Evolutionary conservation across 2,329 filamentous ascomycete species (phyloP).

Genomic region (Zymoseptoria pseudotritici): DNA sequence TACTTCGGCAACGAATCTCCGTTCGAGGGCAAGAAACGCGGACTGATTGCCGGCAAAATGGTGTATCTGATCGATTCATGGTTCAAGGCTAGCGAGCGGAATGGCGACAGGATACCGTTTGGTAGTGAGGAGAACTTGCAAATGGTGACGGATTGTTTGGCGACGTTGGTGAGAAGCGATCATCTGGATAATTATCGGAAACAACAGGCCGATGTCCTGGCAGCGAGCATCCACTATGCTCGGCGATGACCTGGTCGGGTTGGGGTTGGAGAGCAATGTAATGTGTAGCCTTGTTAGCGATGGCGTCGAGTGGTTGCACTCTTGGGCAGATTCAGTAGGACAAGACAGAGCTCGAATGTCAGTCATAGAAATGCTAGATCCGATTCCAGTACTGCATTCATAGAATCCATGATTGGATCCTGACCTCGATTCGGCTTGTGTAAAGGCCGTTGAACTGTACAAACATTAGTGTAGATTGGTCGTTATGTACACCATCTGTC

Average conservation of each 20-base stretch:
- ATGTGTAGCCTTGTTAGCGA: neutral
- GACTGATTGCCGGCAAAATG: constrained; percentile 53
- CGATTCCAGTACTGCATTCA: neutral
- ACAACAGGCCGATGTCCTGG: constrained; percentile 17
- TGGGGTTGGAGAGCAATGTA: neutral
- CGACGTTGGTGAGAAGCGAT: constrained; percentile 17
- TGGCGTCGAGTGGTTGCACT: neutral
- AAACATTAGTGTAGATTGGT: neutral
- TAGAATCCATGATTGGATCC: neutral
- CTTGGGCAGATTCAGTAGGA: neutral
- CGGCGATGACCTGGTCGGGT: neutral
- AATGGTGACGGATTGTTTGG: constrained; percentile 28
- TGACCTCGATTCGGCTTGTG: neutral
- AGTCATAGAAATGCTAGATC: neutral
- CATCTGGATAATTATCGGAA: constrained; percentile 18
- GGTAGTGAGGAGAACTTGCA: constrained; percentile 53
- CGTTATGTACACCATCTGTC: neutral
- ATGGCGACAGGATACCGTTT: constrained; percentile 47
- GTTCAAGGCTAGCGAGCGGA: constrained; percentile 50
- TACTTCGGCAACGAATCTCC: constrained; percentile 62
- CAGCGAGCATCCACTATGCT: constrained; percentile 6
- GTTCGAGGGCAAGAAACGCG: constrained; percentile 52
- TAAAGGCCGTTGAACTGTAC: neutral
- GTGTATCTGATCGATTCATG: constrained; percentile 55
- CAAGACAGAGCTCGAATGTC: neutral